A percentile compares a stretch with the other conserved stretches of the same genome.
Conservation (phyloP, 1,284 basidiomycete species). For the Pseudozyma thailandica region DNA sequence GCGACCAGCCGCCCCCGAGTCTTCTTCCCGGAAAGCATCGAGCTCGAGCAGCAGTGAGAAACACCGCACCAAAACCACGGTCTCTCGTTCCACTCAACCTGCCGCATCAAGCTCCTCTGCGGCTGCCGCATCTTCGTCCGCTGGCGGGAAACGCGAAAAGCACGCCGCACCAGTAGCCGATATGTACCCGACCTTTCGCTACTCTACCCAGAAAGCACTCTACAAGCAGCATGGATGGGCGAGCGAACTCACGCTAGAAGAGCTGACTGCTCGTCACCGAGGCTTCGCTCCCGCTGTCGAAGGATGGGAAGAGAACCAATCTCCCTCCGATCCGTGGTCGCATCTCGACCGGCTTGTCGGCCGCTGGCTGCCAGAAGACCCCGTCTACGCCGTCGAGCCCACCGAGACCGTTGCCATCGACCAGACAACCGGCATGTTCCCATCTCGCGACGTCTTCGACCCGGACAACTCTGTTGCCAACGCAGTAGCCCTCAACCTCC, state of each 20-base stretch:
- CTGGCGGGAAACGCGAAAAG: constrained; percentile 43
- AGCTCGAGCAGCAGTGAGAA: constrained; percentile 18
- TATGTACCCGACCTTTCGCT: constrained; percentile 55
- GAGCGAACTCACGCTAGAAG: constrained; percentile 55
- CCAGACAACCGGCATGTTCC: constrained; percentile 39
- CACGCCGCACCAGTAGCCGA: constrained; percentile 54
- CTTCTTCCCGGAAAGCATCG: constrained; percentile 20
- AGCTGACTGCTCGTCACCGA: constrained; percentile 43
- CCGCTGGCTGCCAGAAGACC: constrained; percentile 53
- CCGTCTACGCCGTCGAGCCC: constrained; percentile 15
- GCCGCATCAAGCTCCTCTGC: constrained; percentile 9
- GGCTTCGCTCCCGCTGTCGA: constrained; percentile 26
- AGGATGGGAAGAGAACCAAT: constrained; percentile 30
- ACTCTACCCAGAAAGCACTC: constrained; percentile 18
- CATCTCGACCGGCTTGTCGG: constrained; percentile 54
- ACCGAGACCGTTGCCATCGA: constrained; percentile 30
- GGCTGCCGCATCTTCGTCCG: constrained; percentile 10
- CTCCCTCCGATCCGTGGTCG: constrained; percentile 52
- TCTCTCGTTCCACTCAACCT: constrained; percentile 36
- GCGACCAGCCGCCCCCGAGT: constrained; percentile 10
- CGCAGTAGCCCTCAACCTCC: constrained; percentile 48
- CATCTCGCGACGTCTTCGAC: constrained; percentile 41
- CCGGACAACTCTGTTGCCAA: constrained; percentile 51
- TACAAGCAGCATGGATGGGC: constrained; percentile 46
- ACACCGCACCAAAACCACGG: constrained; percentile 40